Base-by-base conservation (phyloP, 352 stramenopile species). In the Pythium insidiosum region DNA sequence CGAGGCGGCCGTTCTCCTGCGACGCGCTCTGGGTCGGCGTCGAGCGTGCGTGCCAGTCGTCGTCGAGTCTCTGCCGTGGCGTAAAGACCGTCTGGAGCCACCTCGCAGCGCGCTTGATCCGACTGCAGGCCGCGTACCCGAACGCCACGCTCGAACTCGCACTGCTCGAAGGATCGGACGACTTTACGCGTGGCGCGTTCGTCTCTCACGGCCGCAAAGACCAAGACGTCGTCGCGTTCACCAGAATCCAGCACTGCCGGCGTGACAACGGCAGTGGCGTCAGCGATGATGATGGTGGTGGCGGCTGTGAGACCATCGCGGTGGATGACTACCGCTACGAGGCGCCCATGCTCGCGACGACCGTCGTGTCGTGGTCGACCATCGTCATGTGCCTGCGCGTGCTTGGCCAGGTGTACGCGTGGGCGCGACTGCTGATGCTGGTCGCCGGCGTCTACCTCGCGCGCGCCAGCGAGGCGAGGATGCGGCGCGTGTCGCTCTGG, bases 241-340 rank as follows among this genome's bases (percentile, higher is more conserved):
- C 42, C 5, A 36, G 52, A 12, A 21, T 52, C 5, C 48, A 39
- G 3, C n/a, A 55, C 1, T 63, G 29, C 38, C n/a, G n/a, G n/a
- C n/a, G n/a, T n/a, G n/a, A n/a, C n/a, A 18, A 11, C 18, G 16
- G 56, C 11, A 19, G 16, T 9, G 13, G 18, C 13, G 12, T n/a
- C 9, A n/a, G n/a, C n/a, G n/a, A n/a, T n/a, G n/a, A n/a, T n/a
- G n/a, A n/a, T n/a, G n/a, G n/a, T n/a, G n/a, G n/a, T n/a, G 28
- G 28, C 9, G 28, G 15, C 28, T 76, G 64, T 16, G 47, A 61
- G 34, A 77, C 65, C 1, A 18, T 75, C 5, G 65, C 57, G 9
- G 43, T 79, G 6, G 51, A 75, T 24, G 65, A 80, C 28, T 71
- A 71, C 26, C 64, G 70, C 1, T 73, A 73, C 31, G 58, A 75